These are phyloP conservation scores for Taphrina communis DNA, from an alignment of 1,139 yeast species.

Conservation along the genomic window DNA sequence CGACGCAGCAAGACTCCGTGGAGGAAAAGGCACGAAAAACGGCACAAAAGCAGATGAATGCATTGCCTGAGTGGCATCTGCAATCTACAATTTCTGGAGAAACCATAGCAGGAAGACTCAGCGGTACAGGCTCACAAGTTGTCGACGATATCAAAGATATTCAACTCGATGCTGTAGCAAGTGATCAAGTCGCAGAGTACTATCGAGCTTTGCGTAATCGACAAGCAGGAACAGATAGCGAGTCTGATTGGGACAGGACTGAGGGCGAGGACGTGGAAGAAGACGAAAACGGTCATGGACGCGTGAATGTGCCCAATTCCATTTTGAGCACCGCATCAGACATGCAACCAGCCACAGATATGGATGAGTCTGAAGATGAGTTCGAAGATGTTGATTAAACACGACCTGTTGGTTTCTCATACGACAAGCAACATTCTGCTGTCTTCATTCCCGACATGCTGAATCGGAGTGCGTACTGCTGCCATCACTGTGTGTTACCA, in stretches of 20 bases:
- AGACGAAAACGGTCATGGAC: constrained; percentile 30
- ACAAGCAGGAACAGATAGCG: constrained; percentile 22
- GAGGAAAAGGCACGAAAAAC: constrained; percentile 25
- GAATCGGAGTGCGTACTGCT: background rate
- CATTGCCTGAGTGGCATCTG: constrained; percentile 95
- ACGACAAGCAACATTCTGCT: background rate
- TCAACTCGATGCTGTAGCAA: constrained; percentile 44
- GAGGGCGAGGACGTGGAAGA: constrained; percentile 43
- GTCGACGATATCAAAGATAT: constrained; percentile 19
- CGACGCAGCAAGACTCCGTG: constrained; percentile 50
- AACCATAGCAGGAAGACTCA: constrained; percentile 24
- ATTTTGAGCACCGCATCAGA: background rate
- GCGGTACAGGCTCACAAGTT: constrained; percentile 11
- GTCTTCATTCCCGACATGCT: background rate
- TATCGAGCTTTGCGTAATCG: constrained; percentile 45
- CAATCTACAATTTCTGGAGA: constrained; percentile 69
- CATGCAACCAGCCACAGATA: background rate
- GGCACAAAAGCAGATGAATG: constrained; percentile 75
- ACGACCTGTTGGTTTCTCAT: background rate
- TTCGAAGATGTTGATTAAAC: background rate
- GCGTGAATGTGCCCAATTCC: constrained; percentile 22
- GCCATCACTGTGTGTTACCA: background rate
- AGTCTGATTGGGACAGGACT: constrained; percentile 44
- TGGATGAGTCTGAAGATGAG: background rate
- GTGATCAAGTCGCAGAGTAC: constrained; percentile 47